phyloP scores from a whole-genome alignment of 306 rosid genomes.

The apple (Malus domestica) region ASM211411v1 NC_041801.1:5547001-5547500 shows the following conservation, averaged over 20 bases:
- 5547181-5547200: constrained; percentile 46
- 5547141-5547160: constrained; percentile 5
- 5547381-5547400: constrained; percentile 36
- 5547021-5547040: too few species aligned
- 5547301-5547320: constrained; percentile 65
- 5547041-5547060: too few species aligned
- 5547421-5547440: constrained; percentile 84
- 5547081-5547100: too few species aligned
- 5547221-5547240: not conserved
- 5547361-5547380: constrained; percentile 76
- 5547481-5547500: not conserved
- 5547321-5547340: constrained; percentile 67
- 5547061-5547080: too few species aligned
- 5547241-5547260: not conserved
- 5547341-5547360: constrained; percentile 86
- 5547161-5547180: constrained; percentile 9
- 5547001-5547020: too few species aligned
- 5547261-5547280: constrained; percentile 9
- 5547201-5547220: not conserved
- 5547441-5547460: not conserved
- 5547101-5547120: too few species aligned
- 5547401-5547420: constrained; percentile 90
- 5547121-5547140: too few species aligned
- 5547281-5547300: constrained; percentile 68
- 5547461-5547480: not conserved